Base-by-base conservation (phyloP, 2,329 filamentous ascomycete species). In the Aspergillus terreus region DNA sequence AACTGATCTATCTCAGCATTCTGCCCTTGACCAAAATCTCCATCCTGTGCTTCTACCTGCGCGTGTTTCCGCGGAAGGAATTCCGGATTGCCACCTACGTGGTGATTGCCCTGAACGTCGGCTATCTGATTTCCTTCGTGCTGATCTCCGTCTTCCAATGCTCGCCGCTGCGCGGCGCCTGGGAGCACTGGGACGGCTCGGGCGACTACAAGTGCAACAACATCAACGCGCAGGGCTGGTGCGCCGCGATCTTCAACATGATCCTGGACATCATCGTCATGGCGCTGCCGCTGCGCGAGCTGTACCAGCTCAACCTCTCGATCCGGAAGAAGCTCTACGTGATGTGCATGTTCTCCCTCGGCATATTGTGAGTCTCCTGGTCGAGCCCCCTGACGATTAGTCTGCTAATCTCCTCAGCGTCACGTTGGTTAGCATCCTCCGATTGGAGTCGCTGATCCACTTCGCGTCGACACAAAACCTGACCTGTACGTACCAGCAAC, bases 391-490 rank as follows among this genome's bases (percentile, higher is more conserved):
- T 23, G 23, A 6, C 23, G 23, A 23, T 6, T 6, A 23, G 23
- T 23, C 23, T 23, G 6, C 23, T 23, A 23, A 23, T 23, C 6
- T 6, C 23, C 23, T 6, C 23, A 23, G 23, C 48, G 72, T 76
- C 36, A 77, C 73, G 2, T 53, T 78, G n/a, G 65, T 77, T 53
- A 75, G 72, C 50, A 68, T 74, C 44, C 59, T 78, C 25, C 73
- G 75, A n/a, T 63, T 78, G 3, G 64, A 67, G 10, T 72, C 71
- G 6, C 67, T 78, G 15, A 67, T 77, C 44, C 54, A 62, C 41
- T 77, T 78, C 53, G 71, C 70, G 9, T 66, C 61, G 33, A 75
- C 74, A 2, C 42, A 56, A 1, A 77, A 78, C 55, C 58, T 72
- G 2, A 73, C 70, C 4, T 72, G 68, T 70, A 35, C 58, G 57